These are phyloP conservation scores for Fagopyrum tataricum DNA, from an alignment of 148 eudicot genomes.

Conservation along the genomic window DNA sequence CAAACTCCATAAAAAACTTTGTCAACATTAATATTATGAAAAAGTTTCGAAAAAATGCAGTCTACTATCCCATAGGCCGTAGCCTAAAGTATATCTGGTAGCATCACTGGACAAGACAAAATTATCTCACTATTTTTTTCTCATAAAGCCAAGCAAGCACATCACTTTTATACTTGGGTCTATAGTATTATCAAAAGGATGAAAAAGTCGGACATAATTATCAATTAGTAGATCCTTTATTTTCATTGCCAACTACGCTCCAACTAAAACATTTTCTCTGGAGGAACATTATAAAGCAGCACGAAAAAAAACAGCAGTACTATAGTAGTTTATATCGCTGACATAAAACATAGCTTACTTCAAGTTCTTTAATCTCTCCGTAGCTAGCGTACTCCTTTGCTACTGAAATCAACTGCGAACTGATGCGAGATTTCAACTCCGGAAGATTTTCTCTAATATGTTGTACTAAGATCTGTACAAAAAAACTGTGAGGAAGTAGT, in stretches of 20 bases:
- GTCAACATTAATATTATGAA: background rate
- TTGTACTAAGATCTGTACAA: constrained; percentile 74
- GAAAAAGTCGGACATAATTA: background rate
- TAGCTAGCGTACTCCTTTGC: constrained; percentile 94
- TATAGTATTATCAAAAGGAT: background rate
- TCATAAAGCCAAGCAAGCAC: no score
- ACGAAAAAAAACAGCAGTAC: background rate
- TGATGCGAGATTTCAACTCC: constrained; percentile 78
- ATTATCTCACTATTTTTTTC: background rate
- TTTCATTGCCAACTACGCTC: background rate
- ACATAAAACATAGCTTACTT: constrained; percentile 28
- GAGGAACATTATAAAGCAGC: background rate
- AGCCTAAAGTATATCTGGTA: background rate
- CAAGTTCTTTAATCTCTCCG: constrained; percentile 85
- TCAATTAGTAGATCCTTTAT: background rate
- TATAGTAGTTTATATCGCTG: background rate
- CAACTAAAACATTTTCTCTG: background rate
- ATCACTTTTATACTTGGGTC: background rate
- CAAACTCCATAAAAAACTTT: background rate
- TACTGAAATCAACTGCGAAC: constrained; percentile 57
- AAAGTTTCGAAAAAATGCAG: background rate
- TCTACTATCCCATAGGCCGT: background rate
- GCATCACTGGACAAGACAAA: background rate
- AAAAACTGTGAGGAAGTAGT: background rate
- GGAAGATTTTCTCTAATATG: constrained; percentile 88